Evolutionary conservation across 345 rosid species (phyloP), one percentile per base, ranked within the genome.

Genomic region (Populus euphratica): DNA sequence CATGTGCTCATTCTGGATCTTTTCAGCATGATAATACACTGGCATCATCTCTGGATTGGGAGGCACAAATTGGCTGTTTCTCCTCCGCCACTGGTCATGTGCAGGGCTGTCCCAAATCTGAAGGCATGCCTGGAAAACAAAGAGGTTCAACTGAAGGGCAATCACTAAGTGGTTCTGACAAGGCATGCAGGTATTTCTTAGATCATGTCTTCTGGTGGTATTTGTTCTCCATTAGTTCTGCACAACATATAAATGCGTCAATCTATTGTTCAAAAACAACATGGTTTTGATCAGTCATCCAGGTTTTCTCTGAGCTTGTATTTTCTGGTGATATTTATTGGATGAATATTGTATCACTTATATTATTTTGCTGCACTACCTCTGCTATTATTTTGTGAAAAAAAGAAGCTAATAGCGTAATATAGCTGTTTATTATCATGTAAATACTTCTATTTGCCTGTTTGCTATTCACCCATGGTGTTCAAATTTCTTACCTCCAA

Each of bases 111-210:
- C 73, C 74, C 66, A 75, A 52, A 74, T 63, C 77, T 69, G 79
- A 70, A 47, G 73, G 69, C 73, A 23, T 49, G 21, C 62, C 6
- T n/a, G 70, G 69, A 73, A 76, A 70, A 79, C 83, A 79, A 23
- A 82, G 75, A 74, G 75, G 68, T 74, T 72, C 83, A 33, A 62
- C 50, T 72, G 88, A 85, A 74, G 80, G 70, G 16, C 75, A 68
- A 67, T 72, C 35, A 25, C 81, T 50, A 38, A 70, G 76, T 66
- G 80, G 49, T 83, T 88, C 81, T 54, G 82, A 83, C 73, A 76
- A 81, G 63, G 76, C 90, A 73, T 81, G 71, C 78, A 85, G 93
- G 91, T 89, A 80, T 38, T 66, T 39, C 23, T 70, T 44, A 43
- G n/a, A 67, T 59, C 49, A 20, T 43, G 39, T 38, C 70, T 67